These are phyloP conservation scores for Alternaria tenuissima DNA, from an alignment of 2,329 filamentous ascomycete species.

Conservation along the genomic window DNA sequence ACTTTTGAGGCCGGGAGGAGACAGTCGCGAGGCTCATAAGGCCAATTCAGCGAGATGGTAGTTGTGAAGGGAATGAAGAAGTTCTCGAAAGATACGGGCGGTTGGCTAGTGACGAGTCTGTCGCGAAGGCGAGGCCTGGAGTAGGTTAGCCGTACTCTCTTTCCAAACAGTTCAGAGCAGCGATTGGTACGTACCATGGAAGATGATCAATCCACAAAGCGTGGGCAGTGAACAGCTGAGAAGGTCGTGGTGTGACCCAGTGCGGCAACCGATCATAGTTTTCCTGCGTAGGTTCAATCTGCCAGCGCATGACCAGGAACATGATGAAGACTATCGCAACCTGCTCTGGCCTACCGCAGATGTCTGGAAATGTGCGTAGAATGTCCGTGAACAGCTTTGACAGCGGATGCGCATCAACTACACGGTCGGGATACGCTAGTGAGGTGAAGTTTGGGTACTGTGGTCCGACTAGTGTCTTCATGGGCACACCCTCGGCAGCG, in stretches of 20 bases:
- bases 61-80: slow-evolving; percentile 86
- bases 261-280: slow-evolving; percentile 81
- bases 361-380: slow-evolving; percentile 80
- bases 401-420: slow-evolving; percentile 73
- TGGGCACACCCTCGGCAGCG: slow-evolving; percentile 69
- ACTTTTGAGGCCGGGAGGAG: slow-evolving; percentile 61
- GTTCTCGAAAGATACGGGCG: slow-evolving; percentile 73
- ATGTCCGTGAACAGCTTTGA: slow-evolving; percentile 89
- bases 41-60: slow-evolving; percentile 83
- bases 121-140: slow-evolving; percentile 74
- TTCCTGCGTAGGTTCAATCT: slow-evolving; percentile 78
- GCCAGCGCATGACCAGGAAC: slow-evolving; percentile 86
- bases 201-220: slow-evolving; percentile 85
- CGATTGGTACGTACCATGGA: slow-evolving; percentile 64
- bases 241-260: slow-evolving; percentile 72
- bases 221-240: slow-evolving; percentile 73
- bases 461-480: slow-evolving; percentile 75
- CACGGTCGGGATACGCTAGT: slow-evolving; percentile 74
- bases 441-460: slow-evolving; percentile 81
- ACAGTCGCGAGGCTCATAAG: slow-evolving; percentile 76
- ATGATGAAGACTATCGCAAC: slow-evolving; percentile 84
- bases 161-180: background rate
- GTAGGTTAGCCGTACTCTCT: slow-evolving; percentile 20
- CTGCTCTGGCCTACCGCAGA: slow-evolving; percentile 80
- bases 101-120: slow-evolving; percentile 63